phyloP scores from a whole-genome alignment of 2,329 filamentous ascomycete species.

The Emergomyces pasteurianus region DNA sequence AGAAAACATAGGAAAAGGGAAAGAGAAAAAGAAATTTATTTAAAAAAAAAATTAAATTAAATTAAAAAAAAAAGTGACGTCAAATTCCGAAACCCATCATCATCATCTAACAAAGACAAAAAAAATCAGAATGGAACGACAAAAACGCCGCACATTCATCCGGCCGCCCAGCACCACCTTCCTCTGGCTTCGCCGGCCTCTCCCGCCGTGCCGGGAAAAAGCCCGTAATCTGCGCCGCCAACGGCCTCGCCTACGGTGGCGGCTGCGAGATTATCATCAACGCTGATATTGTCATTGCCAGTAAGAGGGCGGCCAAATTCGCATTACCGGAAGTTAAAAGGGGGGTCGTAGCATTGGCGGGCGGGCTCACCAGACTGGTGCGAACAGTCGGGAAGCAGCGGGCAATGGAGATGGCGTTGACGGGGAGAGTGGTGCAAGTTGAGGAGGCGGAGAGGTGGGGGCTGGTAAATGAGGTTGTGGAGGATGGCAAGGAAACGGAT shows the following conservation, averaged over 20 bases:
- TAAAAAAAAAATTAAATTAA: background rate
- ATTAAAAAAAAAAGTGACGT: background rate
- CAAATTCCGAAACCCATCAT: background rate
- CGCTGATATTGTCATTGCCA: constrained; percentile 56
- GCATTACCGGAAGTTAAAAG: constrained; percentile 59
- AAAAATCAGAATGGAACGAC: constrained; percentile 23
- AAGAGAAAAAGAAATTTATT: background rate
- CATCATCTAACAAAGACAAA: background rate
- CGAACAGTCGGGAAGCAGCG: constrained; percentile 55
- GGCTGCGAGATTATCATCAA: constrained; percentile 67
- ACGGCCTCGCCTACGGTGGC: constrained; percentile 62
- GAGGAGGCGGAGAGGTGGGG: constrained; percentile 54
- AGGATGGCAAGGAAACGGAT: constrained; percentile 14
- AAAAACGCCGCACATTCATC: constrained; percentile 5
- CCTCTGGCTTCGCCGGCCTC: constrained; percentile 32
- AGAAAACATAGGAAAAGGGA: background rate
- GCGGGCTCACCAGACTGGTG: constrained; percentile 55
- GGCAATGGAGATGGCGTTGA: constrained; percentile 61
- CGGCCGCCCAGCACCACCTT: constrained; percentile 14
- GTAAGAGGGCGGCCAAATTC: constrained; percentile 42
- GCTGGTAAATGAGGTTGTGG: constrained; percentile 56
- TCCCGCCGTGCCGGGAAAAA: constrained; percentile 43
- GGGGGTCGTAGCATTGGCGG: constrained; percentile 60
- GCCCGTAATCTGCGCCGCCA: constrained; percentile 63
- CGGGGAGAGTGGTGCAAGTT: constrained; percentile 49